Base-by-base conservation (phyloP, 805 yeast genomes). In the Yarrowia deformans region DNA sequence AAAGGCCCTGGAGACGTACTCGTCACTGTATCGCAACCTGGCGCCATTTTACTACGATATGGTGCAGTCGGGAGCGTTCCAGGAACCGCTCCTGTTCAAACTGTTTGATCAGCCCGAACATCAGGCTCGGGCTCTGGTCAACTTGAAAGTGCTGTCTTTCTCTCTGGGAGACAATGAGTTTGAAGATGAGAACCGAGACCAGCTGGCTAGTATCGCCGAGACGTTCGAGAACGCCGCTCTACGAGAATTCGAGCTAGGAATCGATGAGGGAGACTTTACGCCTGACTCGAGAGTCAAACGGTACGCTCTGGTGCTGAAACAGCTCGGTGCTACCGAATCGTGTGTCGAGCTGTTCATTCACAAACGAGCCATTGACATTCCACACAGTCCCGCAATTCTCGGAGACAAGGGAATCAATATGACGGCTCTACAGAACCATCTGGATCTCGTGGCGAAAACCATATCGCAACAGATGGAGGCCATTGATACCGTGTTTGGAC, bases 141-240 rank as follows among this genome's bases (percentile, higher is more conserved):
- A 82, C 67, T 76, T 86, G 14, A 73, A 78, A 69, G 75, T 75
- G 52, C 84, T 80, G 74, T 80, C 83, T 34, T 73, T 73, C 75
- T 72, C 76, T 74, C 73, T 79, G 71, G 52, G 74, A 77, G 16
- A 73, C 78, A 73, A 74, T 70, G 69, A 69, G 71, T 60, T 79
- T 73, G 70, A 80, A 75, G 72, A 82, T 75, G 73, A 83, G 12
- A 75, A 76, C 49, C 49, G 74, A 10, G 76, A 73, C 39, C 70
- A 85, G 70, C 77, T 89, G 58, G 83, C 82, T 45, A 82, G 89
- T 3, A 80, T 88, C 13, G 76, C 87, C 46, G 94, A 89, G 73
- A 80, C 90, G 19, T 90, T 91, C 75, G 88, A 89, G 49, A 89
- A 84, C 75, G 90, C 95, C 0, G 82, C 90, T 8, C 76, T 91